A percentile compares a stretch with the other conserved stretches of the same genome.
Conservation (phyloP, 306 rosid genomes). For the Quercus rubra region DNA sequence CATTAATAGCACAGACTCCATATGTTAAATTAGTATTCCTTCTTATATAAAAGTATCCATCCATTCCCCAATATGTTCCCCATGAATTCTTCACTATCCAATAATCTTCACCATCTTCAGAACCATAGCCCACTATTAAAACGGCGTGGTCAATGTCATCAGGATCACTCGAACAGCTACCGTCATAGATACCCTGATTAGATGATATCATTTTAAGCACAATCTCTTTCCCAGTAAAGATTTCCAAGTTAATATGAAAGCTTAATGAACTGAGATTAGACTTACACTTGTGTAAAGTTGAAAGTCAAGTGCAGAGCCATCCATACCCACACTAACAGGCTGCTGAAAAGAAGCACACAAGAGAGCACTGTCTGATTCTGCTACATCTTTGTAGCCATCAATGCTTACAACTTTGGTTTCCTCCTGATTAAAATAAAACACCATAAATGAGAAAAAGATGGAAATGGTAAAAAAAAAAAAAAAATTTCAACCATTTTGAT, state of each 20-base stretch:
- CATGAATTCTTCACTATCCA: conserved; percentile 89
- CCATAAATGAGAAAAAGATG: background rate
- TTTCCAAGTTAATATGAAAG: background rate
- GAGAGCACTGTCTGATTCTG: conserved; percentile 49
- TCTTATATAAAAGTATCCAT: conserved; percentile 60
- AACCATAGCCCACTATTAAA: conserved; percentile 69
- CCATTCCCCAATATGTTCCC: conserved; percentile 75
- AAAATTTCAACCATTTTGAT: background rate
- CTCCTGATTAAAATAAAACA: conserved; percentile 41
- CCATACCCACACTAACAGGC: conserved; percentile 67
- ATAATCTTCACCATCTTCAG: conserved; percentile 62
- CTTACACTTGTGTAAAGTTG: conserved; percentile 74
- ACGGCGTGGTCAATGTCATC: conserved; percentile 73
- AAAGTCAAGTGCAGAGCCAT: conserved; percentile 63
- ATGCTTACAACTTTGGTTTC: conserved; percentile 49
- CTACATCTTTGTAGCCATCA: conserved; percentile 62
- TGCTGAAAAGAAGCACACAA: conserved; percentile 61
- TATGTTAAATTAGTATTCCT: conserved; percentile 51
- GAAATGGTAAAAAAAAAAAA: background rate
- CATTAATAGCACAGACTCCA: conserved; percentile 76
- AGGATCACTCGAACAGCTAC: conserved; percentile 68
- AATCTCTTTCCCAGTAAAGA: background rate
- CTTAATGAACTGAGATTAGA: background rate
- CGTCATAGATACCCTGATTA: conserved; percentile 74
- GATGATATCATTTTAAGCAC: background rate